A percentile compares a stretch with the other conserved stretches of the same genome.
Evolutionary conservation across 108 stramenopile species (phyloP).

Genomic region (Aurantiochytrium sp.): DNA sequence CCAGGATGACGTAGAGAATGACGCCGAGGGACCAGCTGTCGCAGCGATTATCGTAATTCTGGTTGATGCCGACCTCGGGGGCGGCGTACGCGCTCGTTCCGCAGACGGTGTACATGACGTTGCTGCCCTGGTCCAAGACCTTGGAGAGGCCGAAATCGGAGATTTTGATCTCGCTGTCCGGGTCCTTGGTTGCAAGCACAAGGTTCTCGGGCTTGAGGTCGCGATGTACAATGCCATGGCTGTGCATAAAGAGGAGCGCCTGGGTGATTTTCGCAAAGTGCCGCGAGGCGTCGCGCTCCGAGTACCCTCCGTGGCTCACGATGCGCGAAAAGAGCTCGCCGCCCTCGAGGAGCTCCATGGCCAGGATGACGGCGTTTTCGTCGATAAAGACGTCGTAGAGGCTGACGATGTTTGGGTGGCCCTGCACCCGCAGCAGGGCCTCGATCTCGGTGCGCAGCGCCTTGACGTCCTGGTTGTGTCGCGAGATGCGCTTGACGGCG

Average conservation of each 20-base stretch:
- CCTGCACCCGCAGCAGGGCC: slow-evolving; percentile 22
- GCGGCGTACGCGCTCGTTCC: slow-evolving; percentile 92
- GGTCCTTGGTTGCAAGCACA: slow-evolving; percentile 52
- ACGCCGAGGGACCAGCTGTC: slow-evolving; percentile 94
- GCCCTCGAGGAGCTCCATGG: slow-evolving; percentile 69
- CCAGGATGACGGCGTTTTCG: slow-evolving; percentile 36
- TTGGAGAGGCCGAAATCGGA: slow-evolving; percentile 99
- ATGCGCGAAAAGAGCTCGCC: slow-evolving; percentile 79
- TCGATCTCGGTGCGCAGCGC: slow-evolving; percentile 36
- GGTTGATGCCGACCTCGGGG: slow-evolving; percentile 78
- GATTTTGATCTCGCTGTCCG: slow-evolving; percentile 87
- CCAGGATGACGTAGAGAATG: slow-evolving; percentile 88
- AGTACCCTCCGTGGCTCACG: not conserved
- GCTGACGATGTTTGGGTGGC: slow-evolving; percentile 49
- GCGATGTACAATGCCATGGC: slow-evolving; percentile 70
- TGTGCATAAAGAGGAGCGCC: slow-evolving; percentile 64
- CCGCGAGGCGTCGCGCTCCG: not conserved
- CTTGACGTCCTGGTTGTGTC: slow-evolving; percentile 34
- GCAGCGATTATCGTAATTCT: slow-evolving; percentile 72
- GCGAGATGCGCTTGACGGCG: not conserved
- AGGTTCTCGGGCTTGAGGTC: slow-evolving; percentile 85
- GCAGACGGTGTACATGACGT: slow-evolving; percentile 80
- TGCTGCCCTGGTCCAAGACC: slow-evolving; percentile 56
- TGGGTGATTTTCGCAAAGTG: slow-evolving; percentile 24
- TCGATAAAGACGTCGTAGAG: slow-evolving; percentile 45